Evolutionary conservation across 2,329 filamentous ascomycete genomes (phyloP).

Genomic region (Lomentospora prolificans): DNA sequence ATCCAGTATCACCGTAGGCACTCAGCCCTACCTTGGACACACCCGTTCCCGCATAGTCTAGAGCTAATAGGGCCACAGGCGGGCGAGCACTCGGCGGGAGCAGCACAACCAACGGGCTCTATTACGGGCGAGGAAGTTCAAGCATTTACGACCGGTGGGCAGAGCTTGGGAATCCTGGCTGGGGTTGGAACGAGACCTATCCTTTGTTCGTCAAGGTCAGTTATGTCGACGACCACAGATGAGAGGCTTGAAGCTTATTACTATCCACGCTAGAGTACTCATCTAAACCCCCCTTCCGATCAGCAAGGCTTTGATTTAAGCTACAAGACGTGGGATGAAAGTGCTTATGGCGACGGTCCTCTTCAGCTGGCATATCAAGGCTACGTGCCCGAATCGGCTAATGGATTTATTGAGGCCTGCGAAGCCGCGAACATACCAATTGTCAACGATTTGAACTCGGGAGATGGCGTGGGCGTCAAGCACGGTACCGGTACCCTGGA

Average conservation of each 20-base stretch:
- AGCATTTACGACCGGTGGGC: constrained; percentile 23
- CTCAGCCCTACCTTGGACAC: not conserved
- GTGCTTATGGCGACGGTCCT: constrained; percentile 17
- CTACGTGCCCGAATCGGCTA: constrained; percentile 19
- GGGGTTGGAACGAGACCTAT: constrained; percentile 20
- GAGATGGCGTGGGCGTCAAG: constrained; percentile 19
- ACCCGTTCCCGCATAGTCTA: too few species aligned
- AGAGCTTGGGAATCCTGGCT: constrained; percentile 21
- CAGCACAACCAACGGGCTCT: constrained; percentile 22
- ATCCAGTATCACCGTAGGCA: constrained; percentile 18
- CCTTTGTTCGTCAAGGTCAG: constrained; percentile 16
- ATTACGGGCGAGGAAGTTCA: constrained; percentile 20
- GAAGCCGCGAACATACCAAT: constrained; percentile 15
- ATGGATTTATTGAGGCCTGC: constrained; percentile 17
- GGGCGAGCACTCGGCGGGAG: constrained; percentile 22
- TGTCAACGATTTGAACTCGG: constrained; percentile 17
- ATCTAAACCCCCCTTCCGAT: constrained; percentile 16
- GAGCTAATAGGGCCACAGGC: not conserved
- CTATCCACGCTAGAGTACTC: too few species aligned
- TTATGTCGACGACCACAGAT: not conserved
- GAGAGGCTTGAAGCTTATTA: not conserved
- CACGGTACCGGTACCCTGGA: constrained; percentile 18
- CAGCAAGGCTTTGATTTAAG: constrained; percentile 16
- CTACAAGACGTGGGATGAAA: constrained; percentile 18
- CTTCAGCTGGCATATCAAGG: constrained; percentile 17